Evolutionary conservation across 148 eudicot genomes (phyloP).

Genomic region (Rhododendron simsii): DNA sequence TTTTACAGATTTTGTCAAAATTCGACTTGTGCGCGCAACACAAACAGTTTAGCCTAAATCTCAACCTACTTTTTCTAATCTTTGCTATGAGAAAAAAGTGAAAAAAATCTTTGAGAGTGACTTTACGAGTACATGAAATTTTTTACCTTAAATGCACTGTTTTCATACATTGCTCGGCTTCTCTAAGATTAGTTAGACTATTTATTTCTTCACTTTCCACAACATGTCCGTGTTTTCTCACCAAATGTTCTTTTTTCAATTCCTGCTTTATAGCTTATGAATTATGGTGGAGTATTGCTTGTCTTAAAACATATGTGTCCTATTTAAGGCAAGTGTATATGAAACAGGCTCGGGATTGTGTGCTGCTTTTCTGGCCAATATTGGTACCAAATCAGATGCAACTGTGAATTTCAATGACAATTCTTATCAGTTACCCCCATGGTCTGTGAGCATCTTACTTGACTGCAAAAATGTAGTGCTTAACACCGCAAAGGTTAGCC

Average conservation of each 20-base stretch:
- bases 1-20: too few relatives aligned
- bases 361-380: constrained; percentile 83
- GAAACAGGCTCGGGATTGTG: constrained; percentile 71
- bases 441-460: constrained; percentile 99
- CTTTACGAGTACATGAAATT: too few relatives aligned
- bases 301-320: neutral
- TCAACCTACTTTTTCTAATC: too few relatives aligned
- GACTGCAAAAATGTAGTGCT: constrained; percentile 93
- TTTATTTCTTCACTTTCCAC: neutral
- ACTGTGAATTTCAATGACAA: constrained; percentile 72
- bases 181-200: neutral
- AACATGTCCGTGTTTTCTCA: too few relatives aligned
- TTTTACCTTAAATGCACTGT: neutral
- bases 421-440: constrained; percentile 74
- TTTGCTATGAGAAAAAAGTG: too few relatives aligned
- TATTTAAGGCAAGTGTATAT: constrained; percentile 70
- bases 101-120: too few relatives aligned
- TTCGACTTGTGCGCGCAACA: too few relatives aligned
- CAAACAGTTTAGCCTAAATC: too few relatives aligned
- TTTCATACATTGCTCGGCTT: neutral
- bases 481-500: constrained; percentile 84
- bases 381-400: constrained; percentile 59
- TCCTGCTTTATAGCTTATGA: neutral
- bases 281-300: neutral
- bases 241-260: neutral